Evolutionary conservation across 2,329 filamentous ascomycete genomes (phyloP).

Genomic region (Diplodia seriata): DNA sequence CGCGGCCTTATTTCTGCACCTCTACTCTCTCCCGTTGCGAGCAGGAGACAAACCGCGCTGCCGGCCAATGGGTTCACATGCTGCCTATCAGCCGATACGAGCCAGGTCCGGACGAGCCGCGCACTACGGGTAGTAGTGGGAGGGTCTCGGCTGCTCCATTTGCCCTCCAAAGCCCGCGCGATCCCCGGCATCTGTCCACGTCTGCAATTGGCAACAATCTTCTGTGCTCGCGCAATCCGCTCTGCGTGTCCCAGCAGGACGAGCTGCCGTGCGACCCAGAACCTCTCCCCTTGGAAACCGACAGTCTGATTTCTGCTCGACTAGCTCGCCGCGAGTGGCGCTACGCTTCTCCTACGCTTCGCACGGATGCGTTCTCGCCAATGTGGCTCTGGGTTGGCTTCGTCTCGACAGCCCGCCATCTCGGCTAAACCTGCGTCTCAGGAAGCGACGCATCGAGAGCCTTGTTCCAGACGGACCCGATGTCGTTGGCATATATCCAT

Average conservation of each 20-base stretch:
- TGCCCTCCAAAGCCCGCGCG: not conserved
- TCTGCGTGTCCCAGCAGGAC: not conserved
- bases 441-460: constrained; percentile 8
- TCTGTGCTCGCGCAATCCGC: not conserved
- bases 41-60: constrained; percentile 11
- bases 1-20: constrained; percentile 16
- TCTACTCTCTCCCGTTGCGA: not conserved
- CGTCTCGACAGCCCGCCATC: not conserved
- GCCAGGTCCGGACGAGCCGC: constrained; percentile 21
- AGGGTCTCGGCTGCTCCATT: constrained; percentile 8
- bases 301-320: not conserved
- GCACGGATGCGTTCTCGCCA: constrained; percentile 7
- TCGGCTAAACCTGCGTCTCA: constrained; percentile 25
- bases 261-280: not conserved
- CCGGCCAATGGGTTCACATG: constrained; percentile 13
- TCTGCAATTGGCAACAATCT: not conserved
- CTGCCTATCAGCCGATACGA: constrained; percentile 23
- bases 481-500: constrained; percentile 55
- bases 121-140: constrained; percentile 13
- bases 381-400: not conserved
- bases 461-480: constrained; percentile 46
- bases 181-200: not conserved
- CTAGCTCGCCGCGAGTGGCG: constrained; percentile 3
- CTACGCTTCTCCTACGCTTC: not conserved
- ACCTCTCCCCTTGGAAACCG: not conserved